Conservation (phyloP, 106 monocot genomes). For the Dendrobium nobile region DNA sequence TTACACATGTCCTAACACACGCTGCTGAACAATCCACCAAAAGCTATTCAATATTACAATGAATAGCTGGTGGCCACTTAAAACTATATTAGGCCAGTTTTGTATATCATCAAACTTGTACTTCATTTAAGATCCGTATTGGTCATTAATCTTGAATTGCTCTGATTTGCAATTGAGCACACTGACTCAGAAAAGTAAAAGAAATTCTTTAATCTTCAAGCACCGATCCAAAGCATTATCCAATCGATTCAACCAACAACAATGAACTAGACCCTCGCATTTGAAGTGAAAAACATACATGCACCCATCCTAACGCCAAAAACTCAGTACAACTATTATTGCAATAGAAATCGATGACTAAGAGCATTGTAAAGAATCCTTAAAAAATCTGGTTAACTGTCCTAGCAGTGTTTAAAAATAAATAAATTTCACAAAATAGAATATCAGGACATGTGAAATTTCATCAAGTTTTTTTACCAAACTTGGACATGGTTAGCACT, state of each 20-base stretch:
- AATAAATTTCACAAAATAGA: slow-evolving; percentile 2
- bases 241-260: background rate
- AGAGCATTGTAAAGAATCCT: background rate
- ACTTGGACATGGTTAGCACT: background rate
- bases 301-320: background rate
- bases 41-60: no score
- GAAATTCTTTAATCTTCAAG: no score
- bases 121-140: no score
- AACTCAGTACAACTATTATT: background rate
- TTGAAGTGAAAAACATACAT: background rate
- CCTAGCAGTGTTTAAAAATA: background rate
- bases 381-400: background rate
- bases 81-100: no score
- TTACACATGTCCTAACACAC: no score
- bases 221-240: no score
- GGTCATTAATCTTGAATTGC: no score
- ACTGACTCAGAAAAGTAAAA: no score
- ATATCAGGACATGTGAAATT: background rate
- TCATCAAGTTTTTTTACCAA: background rate
- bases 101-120: no score
- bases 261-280: background rate
- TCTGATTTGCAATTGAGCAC: no score
- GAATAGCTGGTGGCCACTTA: no score
- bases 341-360: background rate
- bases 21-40: no score